Evolutionary conservation across 164 flowering plant genomes (phyloP).

Genomic region (Tetrastigma voinierianum): DNA sequence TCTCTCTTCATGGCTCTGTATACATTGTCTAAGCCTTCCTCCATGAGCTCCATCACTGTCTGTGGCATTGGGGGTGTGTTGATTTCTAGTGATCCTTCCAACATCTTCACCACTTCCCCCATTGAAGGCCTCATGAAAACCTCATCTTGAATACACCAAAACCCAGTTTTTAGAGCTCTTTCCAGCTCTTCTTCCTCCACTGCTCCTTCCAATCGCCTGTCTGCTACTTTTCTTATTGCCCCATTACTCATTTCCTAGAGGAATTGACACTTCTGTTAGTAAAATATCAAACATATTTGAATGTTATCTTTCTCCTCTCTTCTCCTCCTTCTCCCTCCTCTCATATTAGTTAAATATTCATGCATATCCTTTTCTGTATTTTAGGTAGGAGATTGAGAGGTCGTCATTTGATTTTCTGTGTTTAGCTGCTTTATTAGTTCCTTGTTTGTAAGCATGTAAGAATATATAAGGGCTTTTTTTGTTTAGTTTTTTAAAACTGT

Average conservation of each 20-base stretch:
- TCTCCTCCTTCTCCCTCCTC: no score
- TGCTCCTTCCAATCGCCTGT: slow-evolving; percentile 50
- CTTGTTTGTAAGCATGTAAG: no score
- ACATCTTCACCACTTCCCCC: slow-evolving; percentile 91
- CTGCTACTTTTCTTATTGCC: slow-evolving; percentile 62
- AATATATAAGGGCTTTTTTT: no score
- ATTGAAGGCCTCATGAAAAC: slow-evolving; percentile 75
- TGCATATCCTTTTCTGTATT: no score
- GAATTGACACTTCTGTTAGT: neutral
- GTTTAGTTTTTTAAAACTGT: no score
- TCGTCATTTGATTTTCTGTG: no score
- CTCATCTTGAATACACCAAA: slow-evolving; percentile 98
- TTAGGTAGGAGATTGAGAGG: no score
- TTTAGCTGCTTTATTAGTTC: no score
- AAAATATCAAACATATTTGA: neutral
- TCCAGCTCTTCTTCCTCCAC: slow-evolving; percentile 64
- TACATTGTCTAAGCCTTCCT: slow-evolving; percentile 81
- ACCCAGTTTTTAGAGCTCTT: slow-evolving; percentile 68
- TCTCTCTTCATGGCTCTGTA: slow-evolving; percentile 86
- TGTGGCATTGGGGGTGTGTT: slow-evolving; percentile 84
- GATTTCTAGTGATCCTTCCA: slow-evolving; percentile 74
- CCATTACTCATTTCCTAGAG: slow-evolving; percentile 67
- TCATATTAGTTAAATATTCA: no score
- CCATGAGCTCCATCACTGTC: slow-evolving; percentile 67
- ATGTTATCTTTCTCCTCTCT: no score